Evolutionary conservation across 805 yeast species (phyloP), one percentile per base, ranked within the genome.

Genomic region (Metschnikowia amazonensis): DNA sequence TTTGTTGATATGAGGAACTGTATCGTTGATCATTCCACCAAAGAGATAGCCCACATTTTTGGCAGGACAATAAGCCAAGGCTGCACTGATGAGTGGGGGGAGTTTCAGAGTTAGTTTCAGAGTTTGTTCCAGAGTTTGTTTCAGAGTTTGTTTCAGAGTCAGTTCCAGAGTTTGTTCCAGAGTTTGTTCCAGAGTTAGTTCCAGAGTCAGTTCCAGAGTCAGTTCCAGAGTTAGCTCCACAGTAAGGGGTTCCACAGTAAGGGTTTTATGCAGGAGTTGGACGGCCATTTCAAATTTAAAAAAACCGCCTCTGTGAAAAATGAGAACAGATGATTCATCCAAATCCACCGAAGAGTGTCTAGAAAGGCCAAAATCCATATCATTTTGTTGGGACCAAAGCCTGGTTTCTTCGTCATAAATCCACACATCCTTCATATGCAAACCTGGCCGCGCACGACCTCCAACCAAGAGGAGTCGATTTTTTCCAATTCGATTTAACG

Each of bases 371-470:
- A 16, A 30, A n/a, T 16, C 39, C 10, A 84, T 50, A 6, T 64
- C 57, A 0, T 59, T 58, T 1, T 65, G 49, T 36, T 57, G 45
- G 1, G 35, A 42, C 89, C 89, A 84, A 3, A 42, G 29, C 2
- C 44, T 17, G 2, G 14, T 44, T 24, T 54, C 50, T 2, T 44
- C 44, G 14, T 45, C 29, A 18, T 44, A 51, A 25, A 46, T 45
- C 59, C 67, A 66, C 0, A 64, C 62, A 45, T 70, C 74, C 4
- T 44, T 44, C 31, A 77, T 58, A 0, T 69, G 64, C 8, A 61
- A 59, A 2, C 75, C 73, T 0, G 95, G 95, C 1, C 80, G 72
- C 2, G 74, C 63, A 49, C 95, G 72, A 3, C 95, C 95, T 2
- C 94, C 95, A 28, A 79, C 63, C 3, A 84, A 49, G 1, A 82